phyloP scores from a whole-genome alignment of 2,329 filamentous ascomycete genomes.

The Acrocalymma vagum region DNA sequence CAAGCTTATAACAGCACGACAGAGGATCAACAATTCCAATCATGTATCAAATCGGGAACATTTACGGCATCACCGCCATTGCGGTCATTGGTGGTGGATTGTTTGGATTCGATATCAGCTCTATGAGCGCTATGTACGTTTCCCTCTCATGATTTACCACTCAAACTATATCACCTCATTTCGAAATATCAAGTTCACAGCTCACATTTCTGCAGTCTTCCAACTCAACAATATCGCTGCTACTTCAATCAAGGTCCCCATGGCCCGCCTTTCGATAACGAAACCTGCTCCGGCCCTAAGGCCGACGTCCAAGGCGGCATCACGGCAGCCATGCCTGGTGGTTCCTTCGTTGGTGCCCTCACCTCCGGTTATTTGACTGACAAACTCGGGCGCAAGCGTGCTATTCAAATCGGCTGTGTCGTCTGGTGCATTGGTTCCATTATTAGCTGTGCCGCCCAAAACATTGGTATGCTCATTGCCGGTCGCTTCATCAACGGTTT shows the following conservation, averaged over 20 bases:
- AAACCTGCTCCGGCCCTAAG: conserved; percentile 61
- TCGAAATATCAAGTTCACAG: no score
- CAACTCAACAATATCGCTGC: conserved; percentile 73
- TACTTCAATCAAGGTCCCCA: conserved; percentile 70
- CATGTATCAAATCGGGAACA: conserved; percentile 60
- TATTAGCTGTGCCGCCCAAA: conserved; percentile 70
- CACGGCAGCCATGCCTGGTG: conserved; percentile 74
- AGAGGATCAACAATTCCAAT: conserved; percentile 12
- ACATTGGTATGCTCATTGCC: conserved; percentile 74
- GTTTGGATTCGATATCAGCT: conserved; percentile 82
- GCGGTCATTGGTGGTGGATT: conserved; percentile 71
- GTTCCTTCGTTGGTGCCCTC: conserved; percentile 72
- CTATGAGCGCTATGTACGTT: conserved; percentile 66
- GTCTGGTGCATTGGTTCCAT: conserved; percentile 68
- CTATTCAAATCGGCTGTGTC: conserved; percentile 62
- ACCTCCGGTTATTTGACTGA: conserved; percentile 68
- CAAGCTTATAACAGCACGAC: no score
- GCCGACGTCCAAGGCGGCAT: conserved; percentile 71
- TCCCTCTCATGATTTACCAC: no score
- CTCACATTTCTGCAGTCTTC: conserved; percentile 61
- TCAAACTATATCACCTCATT: no score
- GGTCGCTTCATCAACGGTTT: conserved; percentile 77
- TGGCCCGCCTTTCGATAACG: conserved; percentile 43
- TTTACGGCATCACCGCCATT: conserved; percentile 66
- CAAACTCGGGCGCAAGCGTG: conserved; percentile 60